Evolutionary conservation across 2,329 filamentous ascomycete species (phyloP).

Genomic region (Colletotrichum sp.): DNA sequence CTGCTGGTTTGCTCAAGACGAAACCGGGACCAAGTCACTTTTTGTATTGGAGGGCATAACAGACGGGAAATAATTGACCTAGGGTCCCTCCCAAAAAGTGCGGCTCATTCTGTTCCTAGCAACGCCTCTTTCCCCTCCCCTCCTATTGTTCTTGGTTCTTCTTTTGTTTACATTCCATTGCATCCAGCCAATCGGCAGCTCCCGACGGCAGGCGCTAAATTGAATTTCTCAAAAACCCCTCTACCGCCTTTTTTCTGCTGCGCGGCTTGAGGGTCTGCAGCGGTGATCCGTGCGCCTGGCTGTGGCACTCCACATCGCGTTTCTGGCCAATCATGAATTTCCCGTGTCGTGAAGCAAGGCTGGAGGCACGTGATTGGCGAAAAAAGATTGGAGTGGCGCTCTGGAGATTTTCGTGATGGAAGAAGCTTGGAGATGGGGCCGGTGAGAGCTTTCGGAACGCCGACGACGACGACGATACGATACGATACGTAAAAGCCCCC

Average conservation of each 20-base stretch:
- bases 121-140: background rate
- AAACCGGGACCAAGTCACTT: background rate
- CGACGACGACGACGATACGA: background rate
- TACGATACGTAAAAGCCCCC: background rate
- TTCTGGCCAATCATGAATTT: background rate
- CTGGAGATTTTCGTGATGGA: background rate
- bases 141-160: background rate
- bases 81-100: background rate
- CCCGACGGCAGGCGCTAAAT: background rate
- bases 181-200: constrained; percentile 10
- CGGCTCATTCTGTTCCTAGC: background rate
- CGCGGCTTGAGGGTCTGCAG: background rate
- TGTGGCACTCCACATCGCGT: background rate
- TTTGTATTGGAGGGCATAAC: background rate
- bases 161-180: constrained; percentile 14
- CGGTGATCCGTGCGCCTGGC: background rate
- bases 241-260: background rate
- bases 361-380: constrained; percentile 3
- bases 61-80: background rate
- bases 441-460: background rate
- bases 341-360: background rate
- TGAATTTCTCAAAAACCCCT: background rate
- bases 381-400: background rate
- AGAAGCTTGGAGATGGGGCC: background rate
- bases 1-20: background rate